A percentile compares a stretch with the other conserved stretches of the same genome.
Conservation (phyloP, 1,284 basidiomycete species). For the Coniophora puteana region DNA sequence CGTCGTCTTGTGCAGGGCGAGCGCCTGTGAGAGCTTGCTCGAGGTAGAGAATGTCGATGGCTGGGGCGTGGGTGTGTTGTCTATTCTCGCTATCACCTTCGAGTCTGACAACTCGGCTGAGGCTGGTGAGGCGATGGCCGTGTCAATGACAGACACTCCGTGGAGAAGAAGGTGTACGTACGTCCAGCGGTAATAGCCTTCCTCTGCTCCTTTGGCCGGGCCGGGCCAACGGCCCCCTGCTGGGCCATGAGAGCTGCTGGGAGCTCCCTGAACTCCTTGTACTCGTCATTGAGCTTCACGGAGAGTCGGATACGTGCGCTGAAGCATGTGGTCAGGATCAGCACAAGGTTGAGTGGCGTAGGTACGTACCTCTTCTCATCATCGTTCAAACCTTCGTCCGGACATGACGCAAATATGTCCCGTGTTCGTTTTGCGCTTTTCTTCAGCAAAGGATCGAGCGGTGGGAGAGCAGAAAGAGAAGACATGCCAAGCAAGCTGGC, state of each 20-base stretch:
- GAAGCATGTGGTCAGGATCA: neutral
- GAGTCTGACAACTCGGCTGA: conserved; percentile 42
- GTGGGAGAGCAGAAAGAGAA: conserved; percentile 51
- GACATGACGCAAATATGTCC: conserved; percentile 62
- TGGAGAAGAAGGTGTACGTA: conserved; percentile 21
- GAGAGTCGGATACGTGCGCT: conserved; percentile 66
- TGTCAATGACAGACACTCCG: neutral
- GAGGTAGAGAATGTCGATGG: conserved; percentile 66
- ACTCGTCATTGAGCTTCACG: conserved; percentile 83
- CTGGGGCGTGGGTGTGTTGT: conserved; percentile 58
- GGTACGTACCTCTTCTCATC: conserved; percentile 65
- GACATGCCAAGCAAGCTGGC: too few relatives aligned
- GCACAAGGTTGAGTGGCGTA: neutral
- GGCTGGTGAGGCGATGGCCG: conserved; percentile 1
- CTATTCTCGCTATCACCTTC: conserved; percentile 65
- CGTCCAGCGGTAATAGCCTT: conserved; percentile 75
- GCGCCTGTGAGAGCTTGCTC: conserved; percentile 75
- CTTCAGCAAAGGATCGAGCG: conserved; percentile 62
- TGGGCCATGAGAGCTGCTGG: conserved; percentile 81
- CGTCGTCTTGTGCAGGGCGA: conserved; percentile 87
- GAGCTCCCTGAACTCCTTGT: conserved; percentile 81
- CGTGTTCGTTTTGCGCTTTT: conserved; percentile 64
- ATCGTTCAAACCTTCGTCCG: conserved; percentile 54
- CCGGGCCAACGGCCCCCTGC: conserved; percentile 78
- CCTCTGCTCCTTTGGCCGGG: conserved; percentile 57